Conservation (phyloP, 2,329 filamentous ascomycete genomes). For the Onygenales sp. region DNA sequence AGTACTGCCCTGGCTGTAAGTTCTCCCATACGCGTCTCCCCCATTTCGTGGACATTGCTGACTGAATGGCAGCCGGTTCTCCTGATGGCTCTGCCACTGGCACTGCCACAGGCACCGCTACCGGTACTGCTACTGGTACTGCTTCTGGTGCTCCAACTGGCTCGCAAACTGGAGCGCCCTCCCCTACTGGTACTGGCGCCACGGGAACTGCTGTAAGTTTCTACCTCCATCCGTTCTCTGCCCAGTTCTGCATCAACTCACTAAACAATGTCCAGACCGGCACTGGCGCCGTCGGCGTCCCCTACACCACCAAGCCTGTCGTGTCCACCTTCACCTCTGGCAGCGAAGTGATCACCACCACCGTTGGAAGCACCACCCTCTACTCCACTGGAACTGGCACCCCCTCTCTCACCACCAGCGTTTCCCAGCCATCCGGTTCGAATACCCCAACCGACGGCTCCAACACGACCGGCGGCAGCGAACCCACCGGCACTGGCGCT, state of each 20-base stretch:
- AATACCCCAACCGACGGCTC: constrained; percentile 9
- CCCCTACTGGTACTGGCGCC: constrained; percentile 12
- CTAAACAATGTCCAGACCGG: constrained; percentile 6
- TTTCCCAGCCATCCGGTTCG: constrained; percentile 8
- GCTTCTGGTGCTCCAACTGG: constrained; percentile 5
- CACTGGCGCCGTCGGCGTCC: constrained; percentile 8
- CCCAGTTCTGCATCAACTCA: background rate
- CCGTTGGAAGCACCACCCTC: constrained; percentile 17
- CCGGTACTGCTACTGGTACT: constrained; percentile 6
- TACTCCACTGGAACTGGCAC: constrained; percentile 12
- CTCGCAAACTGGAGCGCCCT: constrained; percentile 9
- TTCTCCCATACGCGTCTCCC: background rate
- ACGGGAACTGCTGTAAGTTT: constrained; percentile 1
- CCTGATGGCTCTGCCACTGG: background rate
- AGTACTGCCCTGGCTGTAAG: background rate
- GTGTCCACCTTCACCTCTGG: constrained; percentile 11
- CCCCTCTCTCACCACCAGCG: constrained; percentile 8
- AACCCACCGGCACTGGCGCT: constrained; percentile 7
- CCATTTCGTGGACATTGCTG: background rate
- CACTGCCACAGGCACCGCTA: constrained; percentile 6
- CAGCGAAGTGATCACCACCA: constrained; percentile 8
- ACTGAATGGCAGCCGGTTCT: background rate
- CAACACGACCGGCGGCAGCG: constrained; percentile 9
- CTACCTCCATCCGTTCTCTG: background rate
- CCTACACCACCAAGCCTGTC: constrained; percentile 3